A percentile compares a stretch with the other conserved stretches of the same genome.
phyloP scores from a whole-genome alignment of 2,329 filamentous ascomycete species.

The Fusarium drepaniforme region DNA sequence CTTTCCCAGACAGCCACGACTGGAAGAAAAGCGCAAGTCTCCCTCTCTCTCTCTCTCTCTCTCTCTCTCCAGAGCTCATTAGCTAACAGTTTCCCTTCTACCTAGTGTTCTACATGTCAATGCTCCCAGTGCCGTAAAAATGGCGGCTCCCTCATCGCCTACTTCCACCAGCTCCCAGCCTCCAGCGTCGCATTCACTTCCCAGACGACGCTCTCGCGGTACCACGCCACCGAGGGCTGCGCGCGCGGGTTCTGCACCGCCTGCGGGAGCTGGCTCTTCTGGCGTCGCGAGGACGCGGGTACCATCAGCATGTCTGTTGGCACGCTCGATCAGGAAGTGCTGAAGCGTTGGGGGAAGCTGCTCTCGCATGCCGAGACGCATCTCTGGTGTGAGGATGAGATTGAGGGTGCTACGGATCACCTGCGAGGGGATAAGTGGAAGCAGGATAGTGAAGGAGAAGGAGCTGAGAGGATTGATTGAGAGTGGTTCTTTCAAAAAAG shows the following conservation, averaged over 20 bases:
- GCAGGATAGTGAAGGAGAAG: slow-evolving; percentile 37
- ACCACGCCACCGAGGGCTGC: slow-evolving; percentile 53
- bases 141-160: slow-evolving; percentile 60
- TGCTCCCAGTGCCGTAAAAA: slow-evolving; percentile 68
- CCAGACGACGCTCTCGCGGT: slow-evolving; percentile 52
- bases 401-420: slow-evolving; percentile 62
- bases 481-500: background rate
- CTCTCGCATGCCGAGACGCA: slow-evolving; percentile 55
- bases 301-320: slow-evolving; percentile 55
- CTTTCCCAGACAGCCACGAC: slow-evolving; percentile 59
- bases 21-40: slow-evolving; percentile 52
- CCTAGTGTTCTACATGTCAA: slow-evolving; percentile 62
- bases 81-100: background rate
- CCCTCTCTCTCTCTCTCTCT: background rate
- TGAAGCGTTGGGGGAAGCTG: slow-evolving; percentile 54
- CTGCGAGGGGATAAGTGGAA: slow-evolving; percentile 46
- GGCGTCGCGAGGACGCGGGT: slow-evolving; percentile 49
- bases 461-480: slow-evolving; percentile 28
- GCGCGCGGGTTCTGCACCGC: slow-evolving; percentile 61
- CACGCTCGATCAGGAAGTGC: slow-evolving; percentile 58
- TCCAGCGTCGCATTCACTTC: slow-evolving; percentile 52
- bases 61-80: background rate
- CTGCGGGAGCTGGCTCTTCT: slow-evolving; percentile 65
- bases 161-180: slow-evolving; percentile 53
- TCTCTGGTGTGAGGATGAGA: slow-evolving; percentile 58